phyloP scores from a whole-genome alignment of 2,329 filamentous ascomycete species.

The Celoporthe dispersa region DNA sequence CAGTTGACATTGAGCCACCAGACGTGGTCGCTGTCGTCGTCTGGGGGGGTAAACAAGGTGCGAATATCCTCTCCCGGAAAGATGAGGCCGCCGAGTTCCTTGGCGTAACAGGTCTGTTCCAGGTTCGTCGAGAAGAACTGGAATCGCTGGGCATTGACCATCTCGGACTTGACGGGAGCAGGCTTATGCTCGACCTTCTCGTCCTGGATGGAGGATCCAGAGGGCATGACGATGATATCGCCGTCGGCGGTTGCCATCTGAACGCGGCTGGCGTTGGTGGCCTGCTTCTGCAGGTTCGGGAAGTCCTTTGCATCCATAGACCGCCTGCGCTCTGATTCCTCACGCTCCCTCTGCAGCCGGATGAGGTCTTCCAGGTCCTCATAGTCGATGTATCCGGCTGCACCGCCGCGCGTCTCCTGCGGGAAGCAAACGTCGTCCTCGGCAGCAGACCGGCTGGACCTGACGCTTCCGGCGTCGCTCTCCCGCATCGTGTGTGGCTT shows the following conservation, averaged over 20 bases:
- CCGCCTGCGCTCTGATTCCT: constrained; percentile 49
- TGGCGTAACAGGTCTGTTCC: constrained; percentile 90
- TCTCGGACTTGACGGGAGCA: constrained; percentile 30
- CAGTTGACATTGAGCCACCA: constrained; percentile 98
- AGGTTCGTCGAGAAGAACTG: constrained; percentile 97
- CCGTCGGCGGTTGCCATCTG: constrained; percentile 58
- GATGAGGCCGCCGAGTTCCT: constrained; percentile 84
- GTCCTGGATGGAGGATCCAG: constrained; percentile 47
- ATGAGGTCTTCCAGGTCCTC: constrained; percentile 95
- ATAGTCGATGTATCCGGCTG: constrained; percentile 85
- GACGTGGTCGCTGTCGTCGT: constrained; percentile 73
- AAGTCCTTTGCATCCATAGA: constrained; percentile 58
- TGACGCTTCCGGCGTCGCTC: constrained; percentile 61
- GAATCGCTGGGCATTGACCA: constrained; percentile 65
- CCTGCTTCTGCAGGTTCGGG: constrained; percentile 60
- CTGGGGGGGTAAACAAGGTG: constrained; percentile 76
- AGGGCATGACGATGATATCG: constrained; percentile 60
- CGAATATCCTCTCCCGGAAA: constrained; percentile 89
- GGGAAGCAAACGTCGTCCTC: constrained; percentile 86
- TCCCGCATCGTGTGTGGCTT: constrained; percentile 64
- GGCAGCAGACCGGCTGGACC: constrained; percentile 73
- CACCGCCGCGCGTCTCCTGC: constrained; percentile 66
- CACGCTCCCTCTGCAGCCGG: constrained; percentile 48
- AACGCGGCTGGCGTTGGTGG: constrained; percentile 32
- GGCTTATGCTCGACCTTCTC: constrained; percentile 52